phyloP scores from a whole-genome alignment of 768 basidiomycete genomes.

The Pholiota conissans region DNA sequence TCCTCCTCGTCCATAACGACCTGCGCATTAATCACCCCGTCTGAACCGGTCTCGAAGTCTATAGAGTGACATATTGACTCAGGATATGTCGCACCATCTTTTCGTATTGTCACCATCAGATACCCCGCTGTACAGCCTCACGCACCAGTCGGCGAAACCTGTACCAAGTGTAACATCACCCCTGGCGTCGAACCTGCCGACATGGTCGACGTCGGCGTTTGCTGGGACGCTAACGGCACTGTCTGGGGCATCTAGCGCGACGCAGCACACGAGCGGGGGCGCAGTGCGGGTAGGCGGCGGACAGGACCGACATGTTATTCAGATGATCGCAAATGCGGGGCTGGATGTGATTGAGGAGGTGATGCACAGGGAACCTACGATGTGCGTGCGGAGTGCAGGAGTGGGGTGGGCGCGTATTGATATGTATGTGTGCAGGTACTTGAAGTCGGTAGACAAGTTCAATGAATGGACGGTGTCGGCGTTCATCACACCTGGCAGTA shows the following conservation, averaged over 20 bases:
- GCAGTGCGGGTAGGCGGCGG: slow-evolving; percentile 73
- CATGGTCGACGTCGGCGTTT: slow-evolving; percentile 90
- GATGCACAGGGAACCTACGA: slow-evolving; percentile 77
- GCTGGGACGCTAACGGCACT: slow-evolving; percentile 86
- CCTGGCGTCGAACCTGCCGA: slow-evolving; percentile 79
- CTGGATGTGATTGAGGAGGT: slow-evolving; percentile 94
- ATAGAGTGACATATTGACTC: not conserved
- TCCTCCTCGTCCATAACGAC: not conserved
- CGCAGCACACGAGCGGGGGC: slow-evolving; percentile 67
- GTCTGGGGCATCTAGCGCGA: slow-evolving; percentile 79
- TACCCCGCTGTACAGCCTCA: slow-evolving; percentile 81
- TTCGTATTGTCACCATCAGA: slow-evolving; percentile 86
- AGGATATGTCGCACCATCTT: slow-evolving; percentile 82
- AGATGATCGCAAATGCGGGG: slow-evolving; percentile 98
- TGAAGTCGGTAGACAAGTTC: slow-evolving; percentile 94
- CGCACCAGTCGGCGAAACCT: slow-evolving; percentile 81
- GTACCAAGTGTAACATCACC: slow-evolving; percentile 58
- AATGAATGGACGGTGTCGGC: slow-evolving; percentile 99
- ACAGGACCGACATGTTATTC: slow-evolving; percentile 90
- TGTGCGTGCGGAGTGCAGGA: slow-evolving; percentile 49
- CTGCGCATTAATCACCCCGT: not conserved
- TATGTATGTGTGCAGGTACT: slow-evolving; percentile 63
- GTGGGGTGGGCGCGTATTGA: slow-evolving; percentile 8
- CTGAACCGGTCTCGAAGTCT: not conserved
- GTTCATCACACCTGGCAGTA: slow-evolving; percentile 94